Evolutionary conservation across 2,329 filamentous ascomycete species (phyloP).

Genomic region (Thielaviopsis punctulata): DNA sequence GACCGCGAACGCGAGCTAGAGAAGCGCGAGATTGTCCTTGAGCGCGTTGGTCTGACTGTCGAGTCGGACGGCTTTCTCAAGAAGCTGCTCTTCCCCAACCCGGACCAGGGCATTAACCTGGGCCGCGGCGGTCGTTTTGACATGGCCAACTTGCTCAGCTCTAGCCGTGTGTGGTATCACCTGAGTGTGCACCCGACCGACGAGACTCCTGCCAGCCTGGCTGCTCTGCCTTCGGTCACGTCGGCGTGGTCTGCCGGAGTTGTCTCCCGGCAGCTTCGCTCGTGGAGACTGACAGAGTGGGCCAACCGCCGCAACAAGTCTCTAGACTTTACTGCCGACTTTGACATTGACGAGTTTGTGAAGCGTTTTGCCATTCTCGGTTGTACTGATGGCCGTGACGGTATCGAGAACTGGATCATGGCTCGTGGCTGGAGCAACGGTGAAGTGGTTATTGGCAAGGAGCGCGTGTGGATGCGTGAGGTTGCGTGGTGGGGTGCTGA

Average conservation of each 20-base stretch:
- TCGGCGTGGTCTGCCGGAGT: constrained; percentile 85
- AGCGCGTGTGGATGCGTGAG: constrained; percentile 93
- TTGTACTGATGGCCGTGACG: constrained; percentile 78
- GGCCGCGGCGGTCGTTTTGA: constrained; percentile 67
- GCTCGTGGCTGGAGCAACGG: constrained; percentile 97
- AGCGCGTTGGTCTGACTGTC: constrained; percentile 69
- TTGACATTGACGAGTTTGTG: constrained; percentile 82
- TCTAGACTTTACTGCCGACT: constrained; percentile 92
- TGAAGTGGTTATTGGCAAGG: constrained; percentile 76
- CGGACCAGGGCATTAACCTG: constrained; percentile 62
- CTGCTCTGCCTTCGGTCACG: constrained; percentile 53
- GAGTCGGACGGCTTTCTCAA: constrained; percentile 72
- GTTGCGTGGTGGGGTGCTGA: constrained; percentile 95
- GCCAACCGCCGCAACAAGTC: constrained; percentile 80
- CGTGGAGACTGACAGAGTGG: constrained; percentile 93
- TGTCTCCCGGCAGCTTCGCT: constrained; percentile 79
- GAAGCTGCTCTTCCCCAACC: constrained; percentile 61
- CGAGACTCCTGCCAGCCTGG: constrained; percentile 57
- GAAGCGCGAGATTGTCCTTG: constrained; percentile 64
- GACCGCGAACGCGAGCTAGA: constrained; percentile 68
- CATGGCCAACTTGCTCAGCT: constrained; percentile 53
- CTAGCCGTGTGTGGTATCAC: constrained; percentile 91
- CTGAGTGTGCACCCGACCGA: constrained; percentile 84
- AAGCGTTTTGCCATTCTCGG: constrained; percentile 68
- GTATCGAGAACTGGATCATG: constrained; percentile 83